phyloP scores from a whole-genome alignment of 495 filamentous ascomycete genomes.

The Hypomontagnella submonticulosa region DNA sequence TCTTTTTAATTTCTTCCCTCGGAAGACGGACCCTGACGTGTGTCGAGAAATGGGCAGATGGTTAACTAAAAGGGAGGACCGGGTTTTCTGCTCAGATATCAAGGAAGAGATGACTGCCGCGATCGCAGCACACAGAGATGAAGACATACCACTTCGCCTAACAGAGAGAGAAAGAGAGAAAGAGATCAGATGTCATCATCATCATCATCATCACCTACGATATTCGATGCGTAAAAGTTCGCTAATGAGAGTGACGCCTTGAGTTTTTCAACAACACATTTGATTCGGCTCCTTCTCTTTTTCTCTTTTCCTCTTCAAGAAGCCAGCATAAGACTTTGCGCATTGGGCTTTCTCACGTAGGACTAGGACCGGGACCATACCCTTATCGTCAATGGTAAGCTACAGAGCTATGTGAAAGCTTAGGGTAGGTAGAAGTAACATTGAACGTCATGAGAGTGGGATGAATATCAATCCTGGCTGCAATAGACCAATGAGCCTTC shows the following conservation, averaged over 20 bases:
- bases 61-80: conserved; percentile 45
- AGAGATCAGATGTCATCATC: conserved; percentile 38
- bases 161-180: too few species aligned
- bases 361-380: not conserved
- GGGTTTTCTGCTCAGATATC: conserved; percentile 40
- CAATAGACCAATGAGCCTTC: conserved; percentile 2
- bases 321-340: too few species aligned
- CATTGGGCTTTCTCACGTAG: too few species aligned
- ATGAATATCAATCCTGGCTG: not conserved
- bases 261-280: not conserved
- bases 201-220: conserved; percentile 27
- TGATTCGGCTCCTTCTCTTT: not conserved
- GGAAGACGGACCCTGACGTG: conserved; percentile 36
- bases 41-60: conserved; percentile 40
- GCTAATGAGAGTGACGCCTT: conserved; percentile 18
- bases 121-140: conserved; percentile 38
- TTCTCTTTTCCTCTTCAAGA: not conserved
- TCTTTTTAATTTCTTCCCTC: conserved; percentile 47
- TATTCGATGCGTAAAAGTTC: conserved; percentile 29
- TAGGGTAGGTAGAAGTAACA: not conserved
- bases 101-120: conserved; percentile 32
- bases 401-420: not conserved
- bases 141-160: conserved; percentile 43
- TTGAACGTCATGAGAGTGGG: conserved; percentile 4
- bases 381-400: conserved; percentile 4